Evolutionary conservation across 2,329 filamentous ascomycete genomes (phyloP), one percentile per base, ranked within the genome.

Genomic region (Aulographum hederae): DNA sequence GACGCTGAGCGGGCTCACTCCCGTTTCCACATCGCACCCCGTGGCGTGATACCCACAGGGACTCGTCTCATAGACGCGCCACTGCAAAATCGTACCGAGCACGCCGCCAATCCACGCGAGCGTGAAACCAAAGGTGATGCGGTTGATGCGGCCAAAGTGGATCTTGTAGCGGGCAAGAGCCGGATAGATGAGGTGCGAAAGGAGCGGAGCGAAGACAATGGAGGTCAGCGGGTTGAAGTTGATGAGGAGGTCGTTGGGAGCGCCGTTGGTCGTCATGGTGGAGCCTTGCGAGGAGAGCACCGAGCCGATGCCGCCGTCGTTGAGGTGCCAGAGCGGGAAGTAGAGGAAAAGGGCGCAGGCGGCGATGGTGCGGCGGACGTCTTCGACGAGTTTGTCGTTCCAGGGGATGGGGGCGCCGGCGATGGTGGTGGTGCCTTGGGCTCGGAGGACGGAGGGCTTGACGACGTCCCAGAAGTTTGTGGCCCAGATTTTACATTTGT

Each of bases 181-280:
- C 2, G 63, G 63, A 38, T 67, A 67, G 6, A 67, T 34, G 14
- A 57, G 47, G 30, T 60, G 58, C 39, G 56, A 63, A 15, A 65
- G 46, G n/a, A 66, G 38, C 0, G 62, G 62, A 1, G 59, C 51
- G 17, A 51, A 44, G 23, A 53, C 39, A 30, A 66, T 63, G 40
- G 65, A 63, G 31, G 55, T 59, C 5, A 65, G 42, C 1, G 60
- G 50, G 46, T 65, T 65, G 46, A 65, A 63, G 47, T 65, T 65
- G 41, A 37, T 47, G 23, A 65, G 51, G 6, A 65, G 46, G 33
- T 65, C 61, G 40, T 65, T 66, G 27, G 62, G 61, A 1, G 59
- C 59, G 18, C 61, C 61, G 10, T 30, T 17, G 2, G 33, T 37
- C 3, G 38, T 41, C 41, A 43, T 41, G 3, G 39, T 33, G 14